These are phyloP conservation scores for Flaveria trinervia DNA, from an alignment of 129 eudicot genomes.

Conservation along the genomic window DNA sequence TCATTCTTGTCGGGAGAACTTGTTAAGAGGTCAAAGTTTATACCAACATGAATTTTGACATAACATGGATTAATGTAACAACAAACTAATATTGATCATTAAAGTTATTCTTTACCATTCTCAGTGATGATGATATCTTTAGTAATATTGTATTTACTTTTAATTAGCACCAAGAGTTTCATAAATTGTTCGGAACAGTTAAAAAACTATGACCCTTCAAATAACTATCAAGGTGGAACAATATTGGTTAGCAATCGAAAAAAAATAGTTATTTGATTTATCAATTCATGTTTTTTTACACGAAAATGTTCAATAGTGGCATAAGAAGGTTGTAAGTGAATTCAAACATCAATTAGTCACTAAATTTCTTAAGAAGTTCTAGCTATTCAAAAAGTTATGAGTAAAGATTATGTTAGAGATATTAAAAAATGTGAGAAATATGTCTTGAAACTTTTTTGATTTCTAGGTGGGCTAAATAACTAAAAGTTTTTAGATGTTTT, in stretches of 20 bases:
- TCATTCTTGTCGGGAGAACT: slow-evolving; percentile 22
- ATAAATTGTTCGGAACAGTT: slow-evolving; percentile 24
- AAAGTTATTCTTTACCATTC: slow-evolving; percentile 18
- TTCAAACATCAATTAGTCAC: not conserved
- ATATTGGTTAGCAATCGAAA: not conserved
- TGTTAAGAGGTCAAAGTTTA: not conserved
- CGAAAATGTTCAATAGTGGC: not conserved
- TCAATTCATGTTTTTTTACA: no score
- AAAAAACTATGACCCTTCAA: slow-evolving; percentile 22
- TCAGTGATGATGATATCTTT: slow-evolving; percentile 27
- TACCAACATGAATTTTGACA: not conserved
- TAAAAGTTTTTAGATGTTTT: no score
- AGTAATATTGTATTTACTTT: not conserved
- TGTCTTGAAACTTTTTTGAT: not conserved
- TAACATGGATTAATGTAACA: not conserved
- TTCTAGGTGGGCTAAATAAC: no score
- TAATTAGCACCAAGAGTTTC: slow-evolving; percentile 8
- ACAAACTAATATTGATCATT: not conserved
- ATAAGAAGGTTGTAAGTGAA: not conserved
- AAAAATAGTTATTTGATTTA: not conserved
- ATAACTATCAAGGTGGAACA: slow-evolving; percentile 17
- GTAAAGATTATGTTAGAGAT: no score
- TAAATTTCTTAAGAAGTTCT: not conserved
- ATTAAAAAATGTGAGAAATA: not conserved
- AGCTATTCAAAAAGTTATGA: no score